phyloP scores from a whole-genome alignment of 306 rosid species.

The cucumber (Cucumis sativus) region DNA sequence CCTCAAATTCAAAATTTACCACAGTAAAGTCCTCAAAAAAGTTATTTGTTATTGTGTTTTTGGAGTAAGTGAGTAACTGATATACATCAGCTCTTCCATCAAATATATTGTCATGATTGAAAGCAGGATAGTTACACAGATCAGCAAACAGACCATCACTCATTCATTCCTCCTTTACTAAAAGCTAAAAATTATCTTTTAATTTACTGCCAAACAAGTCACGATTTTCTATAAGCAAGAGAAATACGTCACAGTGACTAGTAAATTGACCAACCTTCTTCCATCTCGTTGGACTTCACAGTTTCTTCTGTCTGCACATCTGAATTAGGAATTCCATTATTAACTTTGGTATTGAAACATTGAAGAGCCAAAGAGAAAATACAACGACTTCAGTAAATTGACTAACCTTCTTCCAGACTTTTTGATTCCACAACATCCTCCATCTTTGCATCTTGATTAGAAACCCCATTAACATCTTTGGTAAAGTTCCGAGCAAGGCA shows the following conservation, averaged over 20 bases:
- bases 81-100: not conserved
- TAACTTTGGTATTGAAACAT: constrained; percentile 41
- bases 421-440: constrained; percentile 39
- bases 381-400: not conserved
- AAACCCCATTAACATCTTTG: constrained; percentile 29
- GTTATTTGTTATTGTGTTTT: not conserved
- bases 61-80: not conserved
- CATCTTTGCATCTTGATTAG: constrained; percentile 35
- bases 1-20: constrained; percentile 35
- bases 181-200: not conserved
- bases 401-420: constrained; percentile 12
- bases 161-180: not conserved
- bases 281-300: constrained; percentile 27
- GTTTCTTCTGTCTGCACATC: constrained; percentile 47
- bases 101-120: not conserved
- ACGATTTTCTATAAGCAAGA: not conserved
- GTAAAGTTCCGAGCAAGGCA: constrained; percentile 11
- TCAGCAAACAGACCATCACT: not conserved
- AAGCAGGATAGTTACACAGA: not conserved
- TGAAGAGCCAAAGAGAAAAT: constrained; percentile 12
- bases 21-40: not conserved
- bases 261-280: not conserved
- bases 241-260: not conserved
- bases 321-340: constrained; percentile 37
- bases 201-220: not conserved